A percentile compares a stretch with the other conserved stretches of the same genome.
Evolutionary conservation across 2,329 filamentous ascomycete genomes (phyloP).

Genomic region (Teratosphaeria gauchensis): DNA sequence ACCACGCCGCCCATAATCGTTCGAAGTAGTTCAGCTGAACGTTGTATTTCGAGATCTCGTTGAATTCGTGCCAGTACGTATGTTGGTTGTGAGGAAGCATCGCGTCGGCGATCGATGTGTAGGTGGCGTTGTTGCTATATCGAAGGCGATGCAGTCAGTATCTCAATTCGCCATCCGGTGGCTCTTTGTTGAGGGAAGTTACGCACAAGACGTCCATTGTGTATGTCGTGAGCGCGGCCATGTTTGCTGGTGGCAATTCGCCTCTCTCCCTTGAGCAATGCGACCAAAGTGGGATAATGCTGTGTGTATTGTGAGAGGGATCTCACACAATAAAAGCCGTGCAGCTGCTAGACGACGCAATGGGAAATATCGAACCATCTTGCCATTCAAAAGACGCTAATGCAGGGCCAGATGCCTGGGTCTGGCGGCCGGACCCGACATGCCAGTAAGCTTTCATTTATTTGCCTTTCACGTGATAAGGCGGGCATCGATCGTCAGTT

Average conservation of each 20-base stretch:
- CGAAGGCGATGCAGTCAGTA: neutral
- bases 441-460: neutral
- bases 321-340: neutral
- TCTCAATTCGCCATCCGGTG: neutral
- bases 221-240: constrained; percentile 7
- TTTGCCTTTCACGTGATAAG: neutral
- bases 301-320: neutral
- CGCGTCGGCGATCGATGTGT: constrained; percentile 24
- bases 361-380: neutral
- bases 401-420: neutral
- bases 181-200: neutral
- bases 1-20: constrained; percentile 90
- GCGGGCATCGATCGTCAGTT: neutral
- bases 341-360: neutral
- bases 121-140: constrained; percentile 21
- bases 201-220: constrained; percentile 15
- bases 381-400: neutral
- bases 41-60: constrained; percentile 62
- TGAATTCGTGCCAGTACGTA: constrained; percentile 57
- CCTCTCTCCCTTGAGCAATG: neutral
- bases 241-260: neutral
- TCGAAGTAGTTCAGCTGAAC: constrained; percentile 78
- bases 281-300: neutral
- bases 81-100: constrained; percentile 35
- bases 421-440: neutral